Base-by-base conservation (phyloP, 2,329 filamentous ascomycete genomes). In the Graphilbum ipis-grandicollis region DNA sequence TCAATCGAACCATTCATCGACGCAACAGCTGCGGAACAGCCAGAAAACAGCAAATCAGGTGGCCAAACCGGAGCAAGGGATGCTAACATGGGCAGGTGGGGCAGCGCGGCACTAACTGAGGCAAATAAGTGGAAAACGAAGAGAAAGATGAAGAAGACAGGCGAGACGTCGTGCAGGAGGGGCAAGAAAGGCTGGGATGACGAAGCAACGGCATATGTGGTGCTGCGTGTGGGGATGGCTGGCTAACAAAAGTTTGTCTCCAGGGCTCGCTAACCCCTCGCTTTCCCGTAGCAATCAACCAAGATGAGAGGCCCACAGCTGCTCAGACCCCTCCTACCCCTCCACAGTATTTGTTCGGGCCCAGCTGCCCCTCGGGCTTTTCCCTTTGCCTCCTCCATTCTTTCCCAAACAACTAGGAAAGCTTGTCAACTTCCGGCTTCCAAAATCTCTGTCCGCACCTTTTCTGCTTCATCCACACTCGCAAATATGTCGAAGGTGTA, bases 401-500 rank as follows among this genome's bases (percentile, higher is more conserved):
- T 43, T 49, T 45, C 38, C 40, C 41, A 43, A 46, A 39, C 44
- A 45, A 28, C 41, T 33, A 34, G 33, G 28, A 39, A 32, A 41
- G 38, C 44, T 33, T 15, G 32, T 38, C 54, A 50, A 57, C 56
- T 47, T 52, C 58, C 47, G 46, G 45, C 36, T 49, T 42, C 47
- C 40, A 44, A 34, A 31, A 23, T 37, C 19, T 48, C 44, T 46
- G 36, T 43, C 34, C 50, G 53, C 41, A 55, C 56, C 33, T 54
- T 56, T 43, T 52, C 55, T 42, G 42, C 47, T 40, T 50, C 50
- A 40, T 46, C 53, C 42, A 48, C 51, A 47, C 63, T 70, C 66
- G 76, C 68, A 59, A 93, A 93, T 84, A 63, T 66, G 55, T 75
- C 43, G 6, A 39, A 42, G 30, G 42, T 44, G 64, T 83, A 67